Percentiles rank a stretch among this genome's conserved stretches.
Conservation (phyloP, 192 early-diverging fungal genomes). For the Jimgerdemannia lactiflua region DNA sequence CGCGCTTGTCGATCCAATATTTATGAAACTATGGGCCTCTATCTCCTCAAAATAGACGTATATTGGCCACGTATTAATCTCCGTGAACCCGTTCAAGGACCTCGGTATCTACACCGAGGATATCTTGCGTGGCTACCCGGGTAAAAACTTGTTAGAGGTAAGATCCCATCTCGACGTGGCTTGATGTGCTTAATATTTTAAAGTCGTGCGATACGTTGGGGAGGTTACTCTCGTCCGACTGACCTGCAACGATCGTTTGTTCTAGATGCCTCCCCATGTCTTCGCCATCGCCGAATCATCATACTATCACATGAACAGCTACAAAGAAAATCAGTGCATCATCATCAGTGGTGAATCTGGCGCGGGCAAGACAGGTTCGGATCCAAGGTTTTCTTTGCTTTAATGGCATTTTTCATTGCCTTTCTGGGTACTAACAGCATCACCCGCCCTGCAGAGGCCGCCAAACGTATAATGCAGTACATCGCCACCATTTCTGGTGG, state of each 20-base stretch:
- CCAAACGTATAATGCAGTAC: conserved; percentile 96
- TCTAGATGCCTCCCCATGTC: conserved; percentile 90
- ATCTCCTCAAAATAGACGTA: conserved; percentile 65
- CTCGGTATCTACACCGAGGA: conserved; percentile 93
- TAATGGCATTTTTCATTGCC: background rate
- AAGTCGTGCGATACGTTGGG: too few species aligned
- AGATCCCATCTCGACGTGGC: conserved; percentile 1
- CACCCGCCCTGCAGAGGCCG: conserved; percentile 57
- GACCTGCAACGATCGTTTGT: background rate
- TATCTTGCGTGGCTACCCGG: conserved; percentile 82
- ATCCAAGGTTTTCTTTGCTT: background rate
- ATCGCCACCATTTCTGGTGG: conserved; percentile 94
- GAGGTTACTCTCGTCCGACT: too few species aligned
- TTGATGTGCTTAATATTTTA: background rate
- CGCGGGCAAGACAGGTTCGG: conserved; percentile 72
- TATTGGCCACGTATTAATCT: conserved; percentile 87
- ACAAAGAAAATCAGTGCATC: conserved; percentile 99
- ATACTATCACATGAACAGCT: conserved; percentile 93
- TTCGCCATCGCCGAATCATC: conserved; percentile 93
- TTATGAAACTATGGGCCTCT: too few species aligned
- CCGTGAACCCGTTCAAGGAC: conserved; percentile 97
- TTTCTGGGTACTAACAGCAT: background rate
- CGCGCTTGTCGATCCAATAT: too few species aligned
- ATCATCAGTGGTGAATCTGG: conserved; percentile 98
- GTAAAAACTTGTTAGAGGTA: conserved; percentile 81